These are phyloP conservation scores for Populus davidiana DNA, from an alignment of 345 rosid genomes.

Conservation along the genomic window DNA sequence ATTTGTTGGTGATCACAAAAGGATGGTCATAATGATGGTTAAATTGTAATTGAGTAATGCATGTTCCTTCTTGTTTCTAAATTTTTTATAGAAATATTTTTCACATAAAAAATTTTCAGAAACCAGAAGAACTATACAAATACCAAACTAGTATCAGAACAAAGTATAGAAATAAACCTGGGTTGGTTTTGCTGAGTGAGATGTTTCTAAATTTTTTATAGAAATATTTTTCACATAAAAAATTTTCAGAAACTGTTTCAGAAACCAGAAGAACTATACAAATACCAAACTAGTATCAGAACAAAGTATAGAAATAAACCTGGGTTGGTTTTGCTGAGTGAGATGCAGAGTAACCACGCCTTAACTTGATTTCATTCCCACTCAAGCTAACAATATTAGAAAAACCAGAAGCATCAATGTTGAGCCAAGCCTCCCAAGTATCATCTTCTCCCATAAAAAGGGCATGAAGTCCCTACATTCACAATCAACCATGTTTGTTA, in stretches of 20 bases:
- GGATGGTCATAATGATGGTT: background rate
- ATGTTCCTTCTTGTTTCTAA: background rate
- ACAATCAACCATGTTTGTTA: conserved; percentile 14
- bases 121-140: background rate
- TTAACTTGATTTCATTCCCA: conserved; percentile 73
- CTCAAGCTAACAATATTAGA: conserved; percentile 56
- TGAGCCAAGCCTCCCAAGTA: conserved; percentile 98
- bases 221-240: background rate
- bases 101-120: background rate
- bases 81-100: background rate
- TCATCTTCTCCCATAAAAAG: conserved; percentile 92
- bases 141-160: background rate
- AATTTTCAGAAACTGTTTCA: background rate
- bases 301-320: conserved; percentile 38
- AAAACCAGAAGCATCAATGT: conserved; percentile 75
- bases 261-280: background rate
- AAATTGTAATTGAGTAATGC: background rate
- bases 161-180: conserved; percentile 50
- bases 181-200: conserved; percentile 67
- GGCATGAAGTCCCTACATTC: conserved; percentile 79
- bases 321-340: conserved; percentile 74
- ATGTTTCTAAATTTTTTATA: conserved; percentile 5
- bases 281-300: background rate
- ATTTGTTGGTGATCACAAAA: background rate
- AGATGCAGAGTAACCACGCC: conserved; percentile 85